A percentile compares a stretch with the other conserved stretches of the same genome.
These are phyloP conservation scores for Fomitopsis serialis DNA, from an alignment of 768 basidiomycete genomes.

Conservation along the genomic window DNA sequence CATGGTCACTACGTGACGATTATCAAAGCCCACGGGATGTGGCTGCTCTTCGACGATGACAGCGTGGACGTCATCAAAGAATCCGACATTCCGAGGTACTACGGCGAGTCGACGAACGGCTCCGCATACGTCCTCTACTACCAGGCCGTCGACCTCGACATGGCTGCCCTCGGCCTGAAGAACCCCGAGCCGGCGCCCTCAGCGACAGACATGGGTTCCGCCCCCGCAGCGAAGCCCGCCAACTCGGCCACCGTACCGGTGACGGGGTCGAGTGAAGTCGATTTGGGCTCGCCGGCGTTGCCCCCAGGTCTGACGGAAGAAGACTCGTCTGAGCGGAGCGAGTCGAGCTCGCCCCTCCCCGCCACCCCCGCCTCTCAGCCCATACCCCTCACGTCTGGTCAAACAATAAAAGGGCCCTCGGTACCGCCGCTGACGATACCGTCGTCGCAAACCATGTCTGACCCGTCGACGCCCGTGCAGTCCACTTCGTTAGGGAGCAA, in stretches of 20 bases:
- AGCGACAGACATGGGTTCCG: slow-evolving; percentile 9
- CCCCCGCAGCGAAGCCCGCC: slow-evolving; percentile 3
- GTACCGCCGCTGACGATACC: slow-evolving; percentile 6
- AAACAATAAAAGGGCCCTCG: slow-evolving; percentile 10
- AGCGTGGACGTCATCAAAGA: slow-evolving; percentile 86
- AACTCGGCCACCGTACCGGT: slow-evolving; percentile 9
- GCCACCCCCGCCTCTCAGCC: slow-evolving; percentile 17
- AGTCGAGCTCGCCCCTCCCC: slow-evolving; percentile 16
- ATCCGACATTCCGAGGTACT: slow-evolving; percentile 87
- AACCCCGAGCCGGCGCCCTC: slow-evolving; percentile 18
- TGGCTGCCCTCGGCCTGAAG: slow-evolving; percentile 62
- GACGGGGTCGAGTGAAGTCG: slow-evolving; percentile 8
- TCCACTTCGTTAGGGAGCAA: not conserved
- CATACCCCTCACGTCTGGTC: slow-evolving; percentile 12
- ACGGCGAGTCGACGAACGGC: slow-evolving; percentile 84
- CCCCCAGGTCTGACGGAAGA: slow-evolving; percentile 34
- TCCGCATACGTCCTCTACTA: slow-evolving; percentile 97
- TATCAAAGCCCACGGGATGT: slow-evolving; percentile 74
- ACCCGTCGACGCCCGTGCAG: slow-evolving; percentile 16
- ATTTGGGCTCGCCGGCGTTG: slow-evolving; percentile 19
- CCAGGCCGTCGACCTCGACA: slow-evolving; percentile 86
- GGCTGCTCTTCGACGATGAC: slow-evolving; percentile 96
- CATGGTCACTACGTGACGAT: slow-evolving; percentile 98
- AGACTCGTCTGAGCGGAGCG: slow-evolving; percentile 13
- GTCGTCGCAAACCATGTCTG: slow-evolving; percentile 9